A percentile compares a stretch with the other conserved stretches of the same genome.
These are phyloP conservation scores for Penicillium sp. DNA, from an alignment of 2,329 filamentous ascomycete species.

Conservation along the genomic window DNA sequence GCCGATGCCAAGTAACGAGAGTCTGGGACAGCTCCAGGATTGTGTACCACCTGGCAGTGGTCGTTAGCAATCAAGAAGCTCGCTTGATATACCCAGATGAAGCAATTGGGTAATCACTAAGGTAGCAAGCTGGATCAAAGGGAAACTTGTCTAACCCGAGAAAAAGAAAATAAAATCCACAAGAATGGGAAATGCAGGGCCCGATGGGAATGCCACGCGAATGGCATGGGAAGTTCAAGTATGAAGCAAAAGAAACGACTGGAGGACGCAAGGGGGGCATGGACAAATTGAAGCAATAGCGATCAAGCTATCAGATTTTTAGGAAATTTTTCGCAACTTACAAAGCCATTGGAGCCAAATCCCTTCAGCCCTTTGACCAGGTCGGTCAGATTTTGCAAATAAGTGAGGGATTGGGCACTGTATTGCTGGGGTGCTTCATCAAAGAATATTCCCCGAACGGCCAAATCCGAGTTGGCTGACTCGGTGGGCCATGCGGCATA, in stretches of 20 bases:
- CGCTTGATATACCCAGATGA: slow-evolving; percentile 1
- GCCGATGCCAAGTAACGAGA: slow-evolving; percentile 46
- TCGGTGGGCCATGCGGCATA: slow-evolving; percentile 51
- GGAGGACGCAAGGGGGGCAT: background rate
- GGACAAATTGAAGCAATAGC: background rate
- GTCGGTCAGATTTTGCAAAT: slow-evolving; percentile 39
- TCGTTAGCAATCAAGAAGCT: slow-evolving; percentile 19
- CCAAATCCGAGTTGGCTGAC: slow-evolving; percentile 42
- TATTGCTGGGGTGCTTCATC: slow-evolving; percentile 52
- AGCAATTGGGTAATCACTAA: background rate
- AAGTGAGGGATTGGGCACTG: slow-evolving; percentile 35
- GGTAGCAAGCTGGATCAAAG: background rate
- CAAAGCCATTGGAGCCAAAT: slow-evolving; percentile 43
- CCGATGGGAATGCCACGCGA: background rate
- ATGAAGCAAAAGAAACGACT: slow-evolving; percentile 1
- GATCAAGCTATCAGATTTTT: slow-evolving; percentile 11
- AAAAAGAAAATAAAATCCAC: background rate
- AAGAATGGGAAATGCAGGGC: background rate
- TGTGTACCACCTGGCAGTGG: slow-evolving; percentile 46
- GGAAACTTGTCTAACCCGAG: background rate
- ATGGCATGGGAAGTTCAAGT: background rate
- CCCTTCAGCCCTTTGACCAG: slow-evolving; percentile 37
- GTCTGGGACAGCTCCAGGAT: slow-evolving; percentile 51
- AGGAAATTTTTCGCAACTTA: slow-evolving; percentile 33
- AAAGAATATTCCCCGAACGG: slow-evolving; percentile 54